Percentiles rank a stretch among this genome's conserved stretches.
Evolutionary conservation across 768 basidiomycete genomes (phyloP).

Genomic region (Imleria badia): DNA sequence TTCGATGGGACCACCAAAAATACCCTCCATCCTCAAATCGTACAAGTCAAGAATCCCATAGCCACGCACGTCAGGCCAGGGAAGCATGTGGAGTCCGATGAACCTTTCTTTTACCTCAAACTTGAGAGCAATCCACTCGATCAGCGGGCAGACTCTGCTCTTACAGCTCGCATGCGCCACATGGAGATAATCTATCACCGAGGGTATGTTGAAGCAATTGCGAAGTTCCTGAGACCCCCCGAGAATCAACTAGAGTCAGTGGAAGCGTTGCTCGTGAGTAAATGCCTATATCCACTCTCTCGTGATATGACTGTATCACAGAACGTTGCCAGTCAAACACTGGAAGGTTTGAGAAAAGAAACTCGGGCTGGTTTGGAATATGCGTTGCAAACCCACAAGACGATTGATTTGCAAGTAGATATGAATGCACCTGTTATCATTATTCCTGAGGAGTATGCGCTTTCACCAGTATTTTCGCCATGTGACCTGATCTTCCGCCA

Average conservation of each 20-base stretch:
- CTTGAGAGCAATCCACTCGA: slow-evolving; percentile 93
- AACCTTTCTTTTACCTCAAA: slow-evolving; percentile 85
- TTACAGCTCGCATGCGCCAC: slow-evolving; percentile 88
- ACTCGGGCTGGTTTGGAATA: slow-evolving; percentile 93
- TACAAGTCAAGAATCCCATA: slow-evolving; percentile 63
- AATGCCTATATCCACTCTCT: neutral
- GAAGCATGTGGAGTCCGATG: slow-evolving; percentile 31
- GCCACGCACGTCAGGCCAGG: slow-evolving; percentile 36
- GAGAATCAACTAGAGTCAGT: slow-evolving; percentile 94
- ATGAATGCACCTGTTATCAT: slow-evolving; percentile 97
- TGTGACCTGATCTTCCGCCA: slow-evolving; percentile 32
- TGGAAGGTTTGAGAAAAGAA: slow-evolving; percentile 91
- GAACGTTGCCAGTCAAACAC: slow-evolving; percentile 89
- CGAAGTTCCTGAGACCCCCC: slow-evolving; percentile 90
- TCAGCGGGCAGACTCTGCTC: slow-evolving; percentile 84
- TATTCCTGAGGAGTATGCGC: slow-evolving; percentile 82
- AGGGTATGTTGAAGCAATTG: slow-evolving; percentile 90
- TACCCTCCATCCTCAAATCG: slow-evolving; percentile 87
- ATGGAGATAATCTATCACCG: slow-evolving; percentile 97
- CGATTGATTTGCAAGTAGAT: slow-evolving; percentile 94
- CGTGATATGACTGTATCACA: slow-evolving; percentile 29
- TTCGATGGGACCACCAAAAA: slow-evolving; percentile 86
- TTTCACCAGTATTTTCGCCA: slow-evolving; percentile 15
- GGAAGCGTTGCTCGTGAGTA: slow-evolving; percentile 79
- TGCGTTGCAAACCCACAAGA: slow-evolving; percentile 92